Percentiles rank a stretch among this genome's conserved stretches.
phyloP scores from a whole-genome alignment of 2,329 filamentous ascomycete genomes.

The Colletotrichum liriopes region DNA sequence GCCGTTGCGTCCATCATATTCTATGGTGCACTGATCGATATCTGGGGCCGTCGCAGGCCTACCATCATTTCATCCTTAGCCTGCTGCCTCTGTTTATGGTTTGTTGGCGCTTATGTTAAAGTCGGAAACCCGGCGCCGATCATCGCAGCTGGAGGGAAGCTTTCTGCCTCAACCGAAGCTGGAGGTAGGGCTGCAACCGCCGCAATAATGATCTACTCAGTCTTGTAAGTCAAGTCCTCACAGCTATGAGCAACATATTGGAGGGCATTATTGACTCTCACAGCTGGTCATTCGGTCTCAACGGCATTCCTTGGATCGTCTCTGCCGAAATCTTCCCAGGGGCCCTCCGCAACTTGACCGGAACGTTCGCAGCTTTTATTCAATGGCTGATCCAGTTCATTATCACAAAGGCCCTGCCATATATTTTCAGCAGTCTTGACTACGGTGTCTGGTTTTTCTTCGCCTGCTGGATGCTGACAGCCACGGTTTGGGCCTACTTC shows the following conservation, averaged over 20 bases:
- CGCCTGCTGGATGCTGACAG: slow-evolving; percentile 64
- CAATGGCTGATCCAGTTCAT: slow-evolving; percentile 61
- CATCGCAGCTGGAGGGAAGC: slow-evolving; percentile 59
- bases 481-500: slow-evolving; percentile 65
- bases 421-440: slow-evolving; percentile 60
- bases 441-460: slow-evolving; percentile 74
- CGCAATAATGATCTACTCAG: slow-evolving; percentile 69
- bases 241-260: too few species aligned
- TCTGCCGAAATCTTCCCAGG: slow-evolving; percentile 63
- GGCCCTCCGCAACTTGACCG: slow-evolving; percentile 59
- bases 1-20: slow-evolving; percentile 59
- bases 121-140: slow-evolving; percentile 63
- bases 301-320: slow-evolving; percentile 63
- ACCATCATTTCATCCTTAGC: slow-evolving; percentile 64
- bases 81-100: slow-evolving; percentile 65
- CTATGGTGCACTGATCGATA: slow-evolving; percentile 57
- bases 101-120: slow-evolving; percentile 69
- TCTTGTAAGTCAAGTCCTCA: slow-evolving; percentile 58
- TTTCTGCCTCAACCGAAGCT: slow-evolving; percentile 58
- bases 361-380: slow-evolving; percentile 57
- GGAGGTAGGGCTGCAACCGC: slow-evolving; percentile 69
- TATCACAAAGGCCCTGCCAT: slow-evolving; percentile 61
- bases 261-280: background rate
- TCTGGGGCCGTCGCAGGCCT: slow-evolving; percentile 57
- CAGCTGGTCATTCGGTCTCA: slow-evolving; percentile 61